Evolutionary conservation across 768 basidiomycete species (phyloP).

Genomic region (Rhodocollybia butyracea): DNA sequence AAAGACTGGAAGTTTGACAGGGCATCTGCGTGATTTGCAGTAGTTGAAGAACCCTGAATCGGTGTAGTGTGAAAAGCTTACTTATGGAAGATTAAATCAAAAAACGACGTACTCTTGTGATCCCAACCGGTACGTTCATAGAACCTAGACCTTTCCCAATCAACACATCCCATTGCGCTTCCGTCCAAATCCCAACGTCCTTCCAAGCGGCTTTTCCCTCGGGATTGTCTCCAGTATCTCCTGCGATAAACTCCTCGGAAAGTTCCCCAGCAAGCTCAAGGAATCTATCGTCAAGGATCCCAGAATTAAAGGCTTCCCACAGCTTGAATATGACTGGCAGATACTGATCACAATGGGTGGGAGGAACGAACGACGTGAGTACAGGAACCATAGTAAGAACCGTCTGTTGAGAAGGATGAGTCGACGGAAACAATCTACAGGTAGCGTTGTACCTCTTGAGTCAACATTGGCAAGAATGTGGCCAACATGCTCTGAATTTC

Average conservation of each 20-base stretch:
- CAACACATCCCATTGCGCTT: conserved; percentile 79
- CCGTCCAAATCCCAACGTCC: conserved; percentile 87
- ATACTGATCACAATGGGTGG: conserved; percentile 61
- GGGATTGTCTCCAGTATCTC: conserved; percentile 45
- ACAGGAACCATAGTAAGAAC: conserved; percentile 71
- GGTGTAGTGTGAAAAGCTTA: conserved; percentile 5
- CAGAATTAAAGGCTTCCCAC: conserved; percentile 79
- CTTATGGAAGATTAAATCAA: neutral
- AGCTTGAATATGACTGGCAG: conserved; percentile 69
- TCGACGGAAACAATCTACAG: neutral
- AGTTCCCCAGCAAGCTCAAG: conserved; percentile 68
- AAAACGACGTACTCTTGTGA: conserved; percentile 46
- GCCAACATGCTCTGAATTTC: conserved; percentile 72
- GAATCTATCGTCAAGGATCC: conserved; percentile 69
- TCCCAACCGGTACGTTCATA: conserved; percentile 77
- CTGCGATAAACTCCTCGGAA: conserved; percentile 67
- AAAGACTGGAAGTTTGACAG: conserved; percentile 51
- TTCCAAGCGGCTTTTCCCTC: conserved; percentile 64
- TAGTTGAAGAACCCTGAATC: conserved; percentile 59
- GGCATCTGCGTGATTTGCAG: conserved; percentile 68
- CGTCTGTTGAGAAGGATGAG: conserved; percentile 37
- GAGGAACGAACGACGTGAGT: conserved; percentile 74
- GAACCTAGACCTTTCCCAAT: conserved; percentile 80
- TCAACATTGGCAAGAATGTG: conserved; percentile 67
- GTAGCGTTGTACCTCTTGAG: conserved; percentile 55